Percentiles rank a stretch among this genome's conserved stretches.
These are phyloP conservation scores for Stephania cephalantha DNA, from an alignment of 164 flowering plant species.

Conservation along the genomic window DNA sequence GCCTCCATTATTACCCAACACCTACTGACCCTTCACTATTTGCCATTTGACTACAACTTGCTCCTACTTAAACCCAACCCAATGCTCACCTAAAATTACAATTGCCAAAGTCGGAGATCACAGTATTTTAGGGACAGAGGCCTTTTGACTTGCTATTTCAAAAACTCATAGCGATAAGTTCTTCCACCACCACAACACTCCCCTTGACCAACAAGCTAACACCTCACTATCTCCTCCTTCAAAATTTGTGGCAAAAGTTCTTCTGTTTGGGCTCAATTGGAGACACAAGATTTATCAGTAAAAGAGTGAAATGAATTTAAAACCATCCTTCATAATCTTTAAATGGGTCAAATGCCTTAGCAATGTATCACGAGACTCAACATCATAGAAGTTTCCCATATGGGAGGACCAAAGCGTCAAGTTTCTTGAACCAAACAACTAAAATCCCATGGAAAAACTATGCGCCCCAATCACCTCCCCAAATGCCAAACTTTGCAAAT, in stretches of 20 bases:
- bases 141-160: too few relatives aligned
- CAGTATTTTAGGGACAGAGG: too few relatives aligned
- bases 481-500: not conserved
- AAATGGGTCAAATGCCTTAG: not conserved
- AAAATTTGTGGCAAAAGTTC: not conserved
- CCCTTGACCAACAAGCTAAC: too few relatives aligned
- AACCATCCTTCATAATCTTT: not conserved
- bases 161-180: too few relatives aligned
- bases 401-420: not conserved
- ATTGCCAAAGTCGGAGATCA: too few relatives aligned
- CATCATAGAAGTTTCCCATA: not conserved
- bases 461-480: not conserved
- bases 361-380: not conserved
- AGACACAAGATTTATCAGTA: not conserved
- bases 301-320: not conserved
- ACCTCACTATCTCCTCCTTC: too few relatives aligned
- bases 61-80: too few relatives aligned
- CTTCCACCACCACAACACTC: too few relatives aligned
- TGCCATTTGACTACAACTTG: too few relatives aligned
- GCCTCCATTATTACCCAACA: too few relatives aligned
- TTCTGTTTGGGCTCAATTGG: not conserved
- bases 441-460: not conserved
- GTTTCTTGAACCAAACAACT: not conserved
- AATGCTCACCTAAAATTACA: too few relatives aligned
- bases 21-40: too few relatives aligned